Evolutionary conservation across 495 filamentous ascomycete species (phyloP).

Genomic region (Penicilliopsis zonata): DNA sequence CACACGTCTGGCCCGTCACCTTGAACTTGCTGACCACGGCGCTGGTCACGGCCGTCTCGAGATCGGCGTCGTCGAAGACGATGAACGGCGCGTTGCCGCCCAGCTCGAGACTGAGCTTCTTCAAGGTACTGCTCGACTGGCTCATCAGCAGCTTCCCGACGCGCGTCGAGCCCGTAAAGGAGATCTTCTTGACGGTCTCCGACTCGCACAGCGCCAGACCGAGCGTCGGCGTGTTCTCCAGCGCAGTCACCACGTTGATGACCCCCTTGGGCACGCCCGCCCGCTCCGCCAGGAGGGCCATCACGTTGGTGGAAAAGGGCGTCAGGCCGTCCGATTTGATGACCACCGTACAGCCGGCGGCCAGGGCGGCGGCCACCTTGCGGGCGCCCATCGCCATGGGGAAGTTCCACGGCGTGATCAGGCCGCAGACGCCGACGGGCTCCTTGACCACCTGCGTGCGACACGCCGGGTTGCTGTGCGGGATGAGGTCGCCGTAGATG

Average conservation of each 20-base stretch:
- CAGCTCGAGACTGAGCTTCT: conserved; percentile 36
- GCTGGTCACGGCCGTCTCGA: conserved; percentile 31
- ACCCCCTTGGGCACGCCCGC: conserved; percentile 35
- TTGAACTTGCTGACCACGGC: conserved; percentile 32
- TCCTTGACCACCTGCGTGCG: conserved; percentile 28
- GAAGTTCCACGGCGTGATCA: conserved; percentile 8
- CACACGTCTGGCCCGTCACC: conserved; percentile 32
- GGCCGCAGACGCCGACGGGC: conserved; percentile 3
- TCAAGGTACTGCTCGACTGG: conserved; percentile 30
- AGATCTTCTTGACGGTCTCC: conserved; percentile 25
- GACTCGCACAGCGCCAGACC: conserved; percentile 24
- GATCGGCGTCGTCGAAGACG: conserved; percentile 34
- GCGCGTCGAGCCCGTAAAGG: conserved; percentile 33
- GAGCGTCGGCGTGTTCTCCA: conserved; percentile 28
- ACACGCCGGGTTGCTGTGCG: conserved; percentile 60
- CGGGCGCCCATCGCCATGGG: conserved; percentile 68
- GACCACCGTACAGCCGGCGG: conserved; percentile 35
- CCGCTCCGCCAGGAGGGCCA: conserved; percentile 32
- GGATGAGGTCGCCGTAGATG: conserved; percentile 49
- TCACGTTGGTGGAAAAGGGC: conserved; percentile 31
- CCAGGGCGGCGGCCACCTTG: conserved; percentile 48
- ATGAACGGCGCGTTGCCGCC: conserved; percentile 38
- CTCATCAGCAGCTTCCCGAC: conserved; percentile 35
- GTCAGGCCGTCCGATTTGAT: conserved; percentile 36
- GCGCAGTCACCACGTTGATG: conserved; percentile 30